These are phyloP conservation scores for Ephemerocybe angulata DNA, from an alignment of 768 basidiomycete genomes.

Conservation along the genomic window DNA sequence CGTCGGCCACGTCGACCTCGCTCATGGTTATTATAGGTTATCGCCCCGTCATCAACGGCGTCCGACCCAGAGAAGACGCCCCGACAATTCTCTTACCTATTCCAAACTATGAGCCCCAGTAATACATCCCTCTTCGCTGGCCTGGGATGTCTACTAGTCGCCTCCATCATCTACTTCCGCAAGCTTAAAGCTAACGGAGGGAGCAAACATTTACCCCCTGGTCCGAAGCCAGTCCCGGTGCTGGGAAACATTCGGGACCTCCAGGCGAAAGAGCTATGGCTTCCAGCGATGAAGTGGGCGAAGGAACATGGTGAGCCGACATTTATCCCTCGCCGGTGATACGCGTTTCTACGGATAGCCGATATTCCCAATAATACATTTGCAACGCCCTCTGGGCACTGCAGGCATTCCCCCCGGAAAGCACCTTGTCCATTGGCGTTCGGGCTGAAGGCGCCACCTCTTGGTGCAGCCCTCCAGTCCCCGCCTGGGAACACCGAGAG, in stretches of 20 bases:
- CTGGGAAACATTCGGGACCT: slow-evolving; percentile 65
- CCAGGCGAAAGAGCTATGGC: slow-evolving; percentile 60
- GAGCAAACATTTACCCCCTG: slow-evolving; percentile 51
- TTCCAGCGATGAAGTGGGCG: slow-evolving; percentile 59
- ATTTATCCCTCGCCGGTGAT: background rate
- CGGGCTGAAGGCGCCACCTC: no score
- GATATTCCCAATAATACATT: no score
- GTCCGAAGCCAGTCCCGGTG: slow-evolving; percentile 61
- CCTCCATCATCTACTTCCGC: slow-evolving; percentile 39
- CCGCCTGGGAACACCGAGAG: background rate
- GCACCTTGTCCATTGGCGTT: background rate
- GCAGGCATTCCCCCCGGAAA: no score
- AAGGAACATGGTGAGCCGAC: slow-evolving; percentile 52
- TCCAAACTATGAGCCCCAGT: slow-evolving; percentile 15
- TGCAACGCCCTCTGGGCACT: no score
- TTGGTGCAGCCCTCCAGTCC: background rate
- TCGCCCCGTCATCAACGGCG: slow-evolving; percentile 11
- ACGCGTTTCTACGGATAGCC: no score
- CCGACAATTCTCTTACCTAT: slow-evolving; percentile 2
- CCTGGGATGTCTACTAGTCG: slow-evolving; percentile 34
- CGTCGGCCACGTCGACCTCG: background rate
- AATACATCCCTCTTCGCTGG: slow-evolving; percentile 28
- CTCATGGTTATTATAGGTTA: background rate
- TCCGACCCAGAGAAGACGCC: slow-evolving; percentile 4
- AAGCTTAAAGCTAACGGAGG: slow-evolving; percentile 37